phyloP scores from a whole-genome alignment of 2,329 filamentous ascomycete species.

The Cercospora sojina region DNA sequence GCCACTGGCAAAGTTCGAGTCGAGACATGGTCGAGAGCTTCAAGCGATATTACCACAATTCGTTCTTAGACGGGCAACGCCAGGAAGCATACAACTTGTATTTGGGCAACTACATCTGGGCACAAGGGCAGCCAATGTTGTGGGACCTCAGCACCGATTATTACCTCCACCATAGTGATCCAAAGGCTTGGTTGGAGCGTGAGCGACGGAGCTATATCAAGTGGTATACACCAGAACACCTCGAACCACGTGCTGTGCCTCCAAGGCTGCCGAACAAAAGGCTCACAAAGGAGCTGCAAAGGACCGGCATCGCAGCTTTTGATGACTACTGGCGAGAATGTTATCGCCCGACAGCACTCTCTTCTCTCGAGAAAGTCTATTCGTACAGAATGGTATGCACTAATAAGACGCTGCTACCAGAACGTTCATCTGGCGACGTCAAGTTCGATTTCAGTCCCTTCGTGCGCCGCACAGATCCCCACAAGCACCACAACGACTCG shows the following conservation, averaged over 20 bases:
- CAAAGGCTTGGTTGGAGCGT: slow-evolving; percentile 67
- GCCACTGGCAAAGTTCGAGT: slow-evolving; percentile 97
- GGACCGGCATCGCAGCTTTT: slow-evolving; percentile 56
- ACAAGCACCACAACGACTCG: slow-evolving; percentile 49
- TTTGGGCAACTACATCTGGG: slow-evolving; percentile 90
- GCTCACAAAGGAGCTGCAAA: slow-evolving; percentile 7
- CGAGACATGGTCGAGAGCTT: slow-evolving; percentile 99
- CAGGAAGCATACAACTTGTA: slow-evolving; percentile 98
- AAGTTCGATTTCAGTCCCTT: slow-evolving; percentile 87
- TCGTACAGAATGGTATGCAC: slow-evolving; percentile 82
- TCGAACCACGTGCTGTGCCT: slow-evolving; percentile 64
- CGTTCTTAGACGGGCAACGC: slow-evolving; percentile 93
- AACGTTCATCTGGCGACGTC: slow-evolving; percentile 65
- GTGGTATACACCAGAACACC: slow-evolving; percentile 77
- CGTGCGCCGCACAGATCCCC: slow-evolving; percentile 59
- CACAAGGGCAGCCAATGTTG: slow-evolving; percentile 85
- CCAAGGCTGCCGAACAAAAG: slow-evolving; percentile 33
- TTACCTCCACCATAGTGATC: slow-evolving; percentile 88
- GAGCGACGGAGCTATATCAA: slow-evolving; percentile 71
- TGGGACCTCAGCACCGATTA: slow-evolving; percentile 97
- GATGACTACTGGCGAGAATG: slow-evolving; percentile 99
- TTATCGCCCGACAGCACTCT: slow-evolving; percentile 83
- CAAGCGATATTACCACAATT: slow-evolving; percentile 98
- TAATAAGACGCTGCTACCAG: slow-evolving; percentile 74
- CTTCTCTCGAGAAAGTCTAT: slow-evolving; percentile 89